A percentile compares a stretch with the other conserved stretches of the same genome.
Evolutionary conservation across 345 rosid species (phyloP).

Genomic region (Camelina laxa): DNA sequence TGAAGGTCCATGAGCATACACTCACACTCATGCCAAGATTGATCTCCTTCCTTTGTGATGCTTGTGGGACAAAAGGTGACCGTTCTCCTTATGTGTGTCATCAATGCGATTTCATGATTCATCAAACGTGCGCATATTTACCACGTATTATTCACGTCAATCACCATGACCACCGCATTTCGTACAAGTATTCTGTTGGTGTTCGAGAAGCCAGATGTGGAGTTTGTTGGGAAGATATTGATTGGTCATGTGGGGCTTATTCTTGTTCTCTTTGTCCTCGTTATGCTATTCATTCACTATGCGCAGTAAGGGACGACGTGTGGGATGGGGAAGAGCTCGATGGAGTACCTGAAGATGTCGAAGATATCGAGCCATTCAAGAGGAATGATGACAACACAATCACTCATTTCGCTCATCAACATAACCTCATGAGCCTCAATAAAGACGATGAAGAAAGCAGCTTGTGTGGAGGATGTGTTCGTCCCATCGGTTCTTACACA

Average conservation of each 20-base stretch:
- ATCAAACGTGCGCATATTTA: background rate
- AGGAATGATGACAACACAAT: conserved; percentile 17
- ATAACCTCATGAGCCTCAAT: background rate
- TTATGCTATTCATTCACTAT: background rate
- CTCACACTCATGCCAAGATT: conserved; percentile 17
- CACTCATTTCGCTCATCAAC: conserved; percentile 22
- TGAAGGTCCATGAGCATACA: conserved; percentile 37
- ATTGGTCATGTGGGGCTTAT: conserved; percentile 32
- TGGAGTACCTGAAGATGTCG: conserved; percentile 9
- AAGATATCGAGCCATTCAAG: background rate
- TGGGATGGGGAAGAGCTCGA: conserved; percentile 24
- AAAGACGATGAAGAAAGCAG: background rate
- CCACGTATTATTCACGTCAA: conserved; percentile 12
- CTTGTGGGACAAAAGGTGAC: conserved; percentile 23
- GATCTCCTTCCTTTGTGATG: conserved; percentile 31
- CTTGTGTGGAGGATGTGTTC: background rate
- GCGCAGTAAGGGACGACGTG: background rate
- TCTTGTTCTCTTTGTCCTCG: background rate
- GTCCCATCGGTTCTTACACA: background rate
- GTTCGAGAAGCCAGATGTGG: conserved; percentile 1
- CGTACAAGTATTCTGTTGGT: conserved; percentile 25
- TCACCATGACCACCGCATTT: conserved; percentile 20
- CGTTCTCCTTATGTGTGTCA: conserved; percentile 8
- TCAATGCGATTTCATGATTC: background rate
- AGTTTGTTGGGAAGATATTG: conserved; percentile 15